phyloP scores from a whole-genome alignment of 2,329 filamentous ascomycete species.

The Colletotrichum salicis region DNA sequence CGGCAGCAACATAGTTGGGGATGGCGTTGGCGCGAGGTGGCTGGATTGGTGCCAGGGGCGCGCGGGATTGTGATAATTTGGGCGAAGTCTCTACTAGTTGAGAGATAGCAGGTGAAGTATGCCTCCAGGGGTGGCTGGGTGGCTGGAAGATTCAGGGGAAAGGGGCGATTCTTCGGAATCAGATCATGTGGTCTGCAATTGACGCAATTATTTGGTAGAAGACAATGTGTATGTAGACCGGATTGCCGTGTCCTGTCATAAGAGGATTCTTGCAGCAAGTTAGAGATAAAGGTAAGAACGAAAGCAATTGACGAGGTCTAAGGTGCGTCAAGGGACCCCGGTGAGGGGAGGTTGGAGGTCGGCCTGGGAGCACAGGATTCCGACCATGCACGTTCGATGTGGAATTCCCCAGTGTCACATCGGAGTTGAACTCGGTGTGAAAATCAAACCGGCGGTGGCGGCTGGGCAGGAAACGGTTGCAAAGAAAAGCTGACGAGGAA shows the following conservation, averaged over 20 bases:
- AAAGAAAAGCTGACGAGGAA: neutral
- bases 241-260: neutral
- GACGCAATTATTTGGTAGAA: neutral
- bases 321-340: neutral
- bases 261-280: constrained; percentile 12
- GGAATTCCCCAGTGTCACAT: neutral
- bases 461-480: constrained; percentile 6
- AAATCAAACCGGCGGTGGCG: constrained; percentile 19
- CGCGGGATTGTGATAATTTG: constrained; percentile 20
- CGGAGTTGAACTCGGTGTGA: neutral
- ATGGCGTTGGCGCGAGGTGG: constrained; percentile 26
- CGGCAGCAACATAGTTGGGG: constrained; percentile 24
- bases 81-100: constrained; percentile 16
- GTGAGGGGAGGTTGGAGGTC: neutral
- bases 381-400: constrained; percentile 12
- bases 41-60: constrained; percentile 26
- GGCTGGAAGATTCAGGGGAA: constrained; percentile 2
- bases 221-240: neutral
- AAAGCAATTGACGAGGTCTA: neutral
- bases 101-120: constrained; percentile 11
- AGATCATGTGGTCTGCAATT: constrained; percentile 7
- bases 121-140: constrained; percentile 24
- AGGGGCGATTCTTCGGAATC: constrained; percentile 1
- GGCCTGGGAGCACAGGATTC: constrained; percentile 16
- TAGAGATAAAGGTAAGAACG: constrained; percentile 21